Conservation (phyloP, 2,329 filamentous ascomycete species). For the Penicillium sp. region DNA sequence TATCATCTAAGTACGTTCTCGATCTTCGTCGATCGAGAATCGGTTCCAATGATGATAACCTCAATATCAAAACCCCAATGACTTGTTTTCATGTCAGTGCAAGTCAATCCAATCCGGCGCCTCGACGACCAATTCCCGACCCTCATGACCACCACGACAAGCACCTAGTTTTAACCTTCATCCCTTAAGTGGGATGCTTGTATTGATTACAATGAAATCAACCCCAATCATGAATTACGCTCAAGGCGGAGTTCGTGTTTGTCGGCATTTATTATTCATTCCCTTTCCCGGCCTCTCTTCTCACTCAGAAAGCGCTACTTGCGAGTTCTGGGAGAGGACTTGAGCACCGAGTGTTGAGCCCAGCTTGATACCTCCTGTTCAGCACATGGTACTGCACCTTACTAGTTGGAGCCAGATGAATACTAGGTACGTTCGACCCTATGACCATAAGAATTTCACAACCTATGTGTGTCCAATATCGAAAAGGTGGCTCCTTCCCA, state of each 20-base stretch:
- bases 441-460: no score
- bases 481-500: neutral
- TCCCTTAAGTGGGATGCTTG: slow-evolving; percentile 1
- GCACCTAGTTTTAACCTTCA: slow-evolving; percentile 1
- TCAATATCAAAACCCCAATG: neutral
- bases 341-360: neutral
- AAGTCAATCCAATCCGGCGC: neutral
- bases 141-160: neutral
- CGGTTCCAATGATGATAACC: neutral
- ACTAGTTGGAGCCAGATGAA: no score
- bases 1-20: neutral
- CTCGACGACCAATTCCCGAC: neutral
- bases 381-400: no score
- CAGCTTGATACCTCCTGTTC: neutral
- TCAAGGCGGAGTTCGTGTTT: slow-evolving; percentile 9
- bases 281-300: slow-evolving; percentile 28
- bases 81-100: neutral
- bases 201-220: slow-evolving; percentile 10
- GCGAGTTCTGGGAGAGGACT: slow-evolving; percentile 37
- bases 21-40: neutral
- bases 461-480: no score
- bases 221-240: slow-evolving; percentile 11
- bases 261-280: slow-evolving; percentile 17
- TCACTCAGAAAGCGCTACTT: slow-evolving; percentile 38
- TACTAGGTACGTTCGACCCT: no score